Base-by-base conservation (phyloP, 2,329 filamentous ascomycete genomes). In the Diplocarpon rosae region DNA sequence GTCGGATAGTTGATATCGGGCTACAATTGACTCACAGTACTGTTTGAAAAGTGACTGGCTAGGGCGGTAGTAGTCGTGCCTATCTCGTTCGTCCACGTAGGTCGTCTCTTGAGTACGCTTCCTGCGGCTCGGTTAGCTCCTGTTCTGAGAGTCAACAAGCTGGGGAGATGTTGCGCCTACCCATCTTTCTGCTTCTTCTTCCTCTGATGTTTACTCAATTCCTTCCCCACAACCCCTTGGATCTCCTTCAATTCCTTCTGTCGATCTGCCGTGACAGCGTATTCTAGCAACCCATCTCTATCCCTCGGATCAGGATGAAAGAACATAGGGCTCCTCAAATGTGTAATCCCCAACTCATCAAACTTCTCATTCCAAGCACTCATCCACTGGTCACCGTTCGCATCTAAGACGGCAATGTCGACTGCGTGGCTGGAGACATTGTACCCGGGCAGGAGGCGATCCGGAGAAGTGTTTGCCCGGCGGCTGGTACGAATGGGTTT, bases 271-370 rank as follows among this genome's bases (percentile, higher is more conserved):
- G 74, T 70, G 54, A 83, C 78, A 0, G 82, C 73, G 62, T 80
- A 84, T 1, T 78, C 80, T 16, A 89, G 65, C 54, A 90, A 65
- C 0, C 80, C 80, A 64, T 90, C 85, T 1, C 83, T 70, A 61
- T 90, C 84, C 1, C 74, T 69, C 0, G 85, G 85, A 56, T 90
- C 84, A 12, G 85, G 70, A 57, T 92, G 85, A 66, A 87, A 90
- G 56, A 89, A 83, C 80, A 90, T 84, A 0, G 83, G 85, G 52
- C 83, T 88, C 13, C 85, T 72, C 32, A 92, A 66, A 55, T 88
- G 76, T 1, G 73, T 69, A 37, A 90, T 90, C 39, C 79, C 73
- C 36, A 86, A 76, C 2, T 72, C 74, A 28, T 70, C 67, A 63
- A 90, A 90, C 3, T 83, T 70, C 12, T 69, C 66, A 36, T 83